Evolutionary conservation across 2,329 filamentous ascomycete species (phyloP), one percentile per base, ranked within the genome.

Genomic region (Diaporthe helianthi): DNA sequence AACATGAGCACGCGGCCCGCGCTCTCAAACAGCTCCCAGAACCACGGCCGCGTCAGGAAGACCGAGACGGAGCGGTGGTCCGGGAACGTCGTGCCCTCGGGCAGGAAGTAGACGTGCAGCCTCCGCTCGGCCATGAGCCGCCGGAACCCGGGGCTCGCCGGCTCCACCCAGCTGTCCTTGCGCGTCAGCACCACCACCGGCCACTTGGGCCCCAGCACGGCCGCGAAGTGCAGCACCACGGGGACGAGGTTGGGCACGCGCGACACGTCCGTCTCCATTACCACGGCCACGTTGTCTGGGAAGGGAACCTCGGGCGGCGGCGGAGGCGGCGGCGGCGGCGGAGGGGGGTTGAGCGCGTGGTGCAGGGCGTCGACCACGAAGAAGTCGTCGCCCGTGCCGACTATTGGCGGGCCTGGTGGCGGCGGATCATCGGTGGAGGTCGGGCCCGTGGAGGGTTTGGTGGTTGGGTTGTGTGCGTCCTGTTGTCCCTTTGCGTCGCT

Each of bases 171-270:
- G 9, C 71, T 76, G 65, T 75, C 73, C n/a, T 76, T 72, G 1
- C 78, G 76, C 0, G 83, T 84, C 71, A 80, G 82, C 51, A 83
- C 78, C 26, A 83, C 75, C 47, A 84, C 78, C 5, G 81, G 81
- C 82, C 82, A 84, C 12, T 72, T 71, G 12, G 82, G 80, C 1
- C 82, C 83, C 5, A 84, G 79, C 0, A 75, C 73, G n/a, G 71
- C 67, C 6, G 77, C 73, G 38, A 81, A 76, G 3, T 79, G 79
- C 17, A 79, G 75, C 9, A 74, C 76, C 33, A 75, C 72, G 15
- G 77, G 69, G 64, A 75, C 77, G 4, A 79, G 77, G 33, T 69
- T 80, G 0, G 89, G 70, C 0, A 72, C 61, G 33, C 55, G n/a
- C 38, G 87, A 78, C 0, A 85, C 85, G 31, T 88, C 84, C 8